phyloP scores from a whole-genome alignment of 2,329 filamentous ascomycete species.

The Sphaerostilbella broomeana region DNA sequence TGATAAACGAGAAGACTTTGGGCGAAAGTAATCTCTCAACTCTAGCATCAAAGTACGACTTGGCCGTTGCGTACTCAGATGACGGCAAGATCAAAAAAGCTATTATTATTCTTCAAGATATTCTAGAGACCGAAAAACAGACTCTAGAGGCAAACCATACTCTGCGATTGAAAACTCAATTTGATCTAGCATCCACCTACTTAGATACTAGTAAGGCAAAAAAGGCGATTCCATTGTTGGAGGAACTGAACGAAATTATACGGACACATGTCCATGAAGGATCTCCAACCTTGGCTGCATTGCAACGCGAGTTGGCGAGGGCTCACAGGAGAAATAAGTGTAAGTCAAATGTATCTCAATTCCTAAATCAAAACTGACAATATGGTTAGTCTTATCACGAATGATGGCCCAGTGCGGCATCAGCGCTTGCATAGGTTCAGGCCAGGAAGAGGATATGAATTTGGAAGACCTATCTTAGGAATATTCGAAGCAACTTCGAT shows the following conservation, averaged over 20 bases:
- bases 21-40: neutral
- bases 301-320: neutral
- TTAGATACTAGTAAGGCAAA: conserved; percentile 1
- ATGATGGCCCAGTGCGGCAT: no score
- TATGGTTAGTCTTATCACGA: no score
- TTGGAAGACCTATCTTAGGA: no score
- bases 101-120: conserved; percentile 3
- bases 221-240: conserved; percentile 5
- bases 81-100: neutral
- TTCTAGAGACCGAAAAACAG: neutral
- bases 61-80: neutral
- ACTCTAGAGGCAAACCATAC: conserved; percentile 2
- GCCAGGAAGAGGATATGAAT: no score
- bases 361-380: no score
- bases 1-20: neutral
- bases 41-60: conserved; percentile 1
- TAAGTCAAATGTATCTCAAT: no score
- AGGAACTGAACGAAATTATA: conserved; percentile 7
- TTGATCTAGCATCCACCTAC: conserved; percentile 10
- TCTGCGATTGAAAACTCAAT: conserved; percentile 7
- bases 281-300: neutral
- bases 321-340: conserved; percentile 3
- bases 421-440: no score
- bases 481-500: no score
- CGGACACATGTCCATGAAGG: neutral